Evolutionary conservation across 331 rosid genomes (phyloP).

Genomic region (Quercus lobata): DNA sequence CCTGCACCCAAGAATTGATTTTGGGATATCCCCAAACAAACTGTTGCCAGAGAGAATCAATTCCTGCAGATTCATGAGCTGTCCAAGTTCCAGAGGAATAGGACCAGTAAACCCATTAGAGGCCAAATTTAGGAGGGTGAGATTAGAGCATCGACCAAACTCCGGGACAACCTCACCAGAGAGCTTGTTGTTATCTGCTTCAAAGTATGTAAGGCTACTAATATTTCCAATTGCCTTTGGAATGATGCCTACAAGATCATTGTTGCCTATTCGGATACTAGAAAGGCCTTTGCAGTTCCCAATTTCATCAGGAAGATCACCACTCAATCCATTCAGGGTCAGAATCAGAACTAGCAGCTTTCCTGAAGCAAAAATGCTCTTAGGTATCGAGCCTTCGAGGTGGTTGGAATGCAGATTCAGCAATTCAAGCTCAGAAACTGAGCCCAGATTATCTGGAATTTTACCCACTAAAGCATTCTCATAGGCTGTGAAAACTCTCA

Average conservation of each 20-base stretch:
- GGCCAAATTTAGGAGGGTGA: conserved; percentile 92
- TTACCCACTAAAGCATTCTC: conserved; percentile 74
- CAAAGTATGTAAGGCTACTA: conserved; percentile 95
- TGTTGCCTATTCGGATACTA: conserved; percentile 78
- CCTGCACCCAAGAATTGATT: conserved; percentile 64
- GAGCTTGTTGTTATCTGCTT: conserved; percentile 82
- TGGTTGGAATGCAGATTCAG: conserved; percentile 89
- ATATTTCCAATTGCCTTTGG: conserved; percentile 84
- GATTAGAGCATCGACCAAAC: conserved; percentile 72
- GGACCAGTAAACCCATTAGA: conserved; percentile 78
- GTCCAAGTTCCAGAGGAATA: conserved; percentile 77
- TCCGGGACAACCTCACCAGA: conserved; percentile 70
- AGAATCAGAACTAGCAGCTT: conserved; percentile 82
- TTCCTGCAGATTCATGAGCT: conserved; percentile 87
- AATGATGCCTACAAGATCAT: conserved; percentile 60
- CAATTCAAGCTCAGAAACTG: conserved; percentile 55
- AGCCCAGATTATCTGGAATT: conserved; percentile 80
- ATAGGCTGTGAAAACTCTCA: conserved; percentile 83
- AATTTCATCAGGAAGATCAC: conserved; percentile 67
- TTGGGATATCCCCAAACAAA: conserved; percentile 80
- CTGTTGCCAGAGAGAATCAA: conserved; percentile 80
- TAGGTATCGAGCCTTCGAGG: conserved; percentile 83
- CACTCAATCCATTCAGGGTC: conserved; percentile 77
- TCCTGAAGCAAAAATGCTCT: conserved; percentile 72
- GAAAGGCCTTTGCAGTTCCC: conserved; percentile 84